phyloP scores from a whole-genome alignment of 2,329 filamentous ascomycete species.

The Penicillium aurantiogriseum region DNA sequence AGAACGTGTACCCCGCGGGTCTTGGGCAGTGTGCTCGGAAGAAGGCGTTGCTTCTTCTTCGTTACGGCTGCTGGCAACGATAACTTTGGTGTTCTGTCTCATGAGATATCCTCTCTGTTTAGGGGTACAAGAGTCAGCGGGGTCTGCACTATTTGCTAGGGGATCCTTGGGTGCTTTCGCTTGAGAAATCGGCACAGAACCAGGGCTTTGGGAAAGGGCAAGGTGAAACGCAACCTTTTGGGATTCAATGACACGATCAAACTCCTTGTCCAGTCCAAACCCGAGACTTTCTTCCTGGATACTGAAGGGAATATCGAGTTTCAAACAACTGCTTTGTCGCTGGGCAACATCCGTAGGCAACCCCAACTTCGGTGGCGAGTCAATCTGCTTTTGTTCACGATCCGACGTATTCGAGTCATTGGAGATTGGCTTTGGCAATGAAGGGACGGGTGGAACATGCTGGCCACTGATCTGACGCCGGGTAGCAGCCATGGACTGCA shows the following conservation, averaged over 20 bases:
- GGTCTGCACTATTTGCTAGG: constrained; percentile 29
- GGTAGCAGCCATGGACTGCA: constrained; percentile 79
- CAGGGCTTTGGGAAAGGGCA: constrained; percentile 41
- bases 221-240: constrained; percentile 80
- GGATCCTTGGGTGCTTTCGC: constrained; percentile 13
- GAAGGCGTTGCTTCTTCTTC: constrained; percentile 51
- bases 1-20: constrained; percentile 54
- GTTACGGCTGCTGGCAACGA: constrained; percentile 78
- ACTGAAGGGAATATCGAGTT: constrained; percentile 77
- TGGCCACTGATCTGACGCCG: constrained; percentile 82
- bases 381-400: constrained; percentile 12
- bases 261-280: constrained; percentile 85
- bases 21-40: constrained; percentile 25
- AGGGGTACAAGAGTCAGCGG: constrained; percentile 63
- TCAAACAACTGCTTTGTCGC: constrained; percentile 72
- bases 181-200: constrained; percentile 8
- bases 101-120: constrained; percentile 96
- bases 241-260: constrained; percentile 89
- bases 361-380: constrained; percentile 16
- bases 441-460: constrained; percentile 43
- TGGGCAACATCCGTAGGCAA: constrained; percentile 41
- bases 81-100: constrained; percentile 96
- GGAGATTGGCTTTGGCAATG: constrained; percentile 24
- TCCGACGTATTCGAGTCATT: constrained; percentile 22
- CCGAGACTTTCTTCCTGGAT: constrained; percentile 65